Conservation (phyloP, 129 eudicot species). For the Escallonia herrerae region DNA sequence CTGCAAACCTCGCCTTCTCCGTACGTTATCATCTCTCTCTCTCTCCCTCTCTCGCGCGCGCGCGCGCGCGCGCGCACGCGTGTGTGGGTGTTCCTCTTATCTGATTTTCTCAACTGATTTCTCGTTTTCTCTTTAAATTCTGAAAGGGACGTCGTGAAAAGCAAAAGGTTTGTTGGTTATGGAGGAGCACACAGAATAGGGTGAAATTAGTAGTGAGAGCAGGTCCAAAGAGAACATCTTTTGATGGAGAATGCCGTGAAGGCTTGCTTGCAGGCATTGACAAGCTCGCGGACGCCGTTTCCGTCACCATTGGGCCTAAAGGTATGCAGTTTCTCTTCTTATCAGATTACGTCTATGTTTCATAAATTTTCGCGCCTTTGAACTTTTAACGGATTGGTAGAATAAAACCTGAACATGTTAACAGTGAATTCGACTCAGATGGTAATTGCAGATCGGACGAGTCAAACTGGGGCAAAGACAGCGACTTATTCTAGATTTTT, state of each 20-base stretch:
- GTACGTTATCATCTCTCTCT: constrained; percentile 42
- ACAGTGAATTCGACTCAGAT: too few species aligned
- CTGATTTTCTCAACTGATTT: not conserved
- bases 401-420: too few species aligned
- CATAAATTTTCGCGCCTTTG: too few species aligned
- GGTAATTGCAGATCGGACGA: too few species aligned
- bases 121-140: not conserved
- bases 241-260: constrained; percentile 68
- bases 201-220: constrained; percentile 51
- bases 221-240: constrained; percentile 64
- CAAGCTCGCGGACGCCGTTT: constrained; percentile 98
- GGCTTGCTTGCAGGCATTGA: constrained; percentile 72
- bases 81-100: not conserved
- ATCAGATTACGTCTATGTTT: too few species aligned
- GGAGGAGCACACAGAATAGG: constrained; percentile 28
- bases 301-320: constrained; percentile 91
- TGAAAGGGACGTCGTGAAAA: constrained; percentile 24
- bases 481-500: too few species aligned
- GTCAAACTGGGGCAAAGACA: too few species aligned
- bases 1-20: constrained; percentile 13
- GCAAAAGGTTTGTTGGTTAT: constrained; percentile 24
- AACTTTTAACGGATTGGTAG: too few species aligned
- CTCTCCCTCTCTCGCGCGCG: not conserved
- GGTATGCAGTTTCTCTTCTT: constrained; percentile 26
- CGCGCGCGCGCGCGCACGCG: not conserved